Evolutionary conservation across 768 basidiomycete genomes (phyloP).

Genomic region (Rhodotorula diobovata): DNA sequence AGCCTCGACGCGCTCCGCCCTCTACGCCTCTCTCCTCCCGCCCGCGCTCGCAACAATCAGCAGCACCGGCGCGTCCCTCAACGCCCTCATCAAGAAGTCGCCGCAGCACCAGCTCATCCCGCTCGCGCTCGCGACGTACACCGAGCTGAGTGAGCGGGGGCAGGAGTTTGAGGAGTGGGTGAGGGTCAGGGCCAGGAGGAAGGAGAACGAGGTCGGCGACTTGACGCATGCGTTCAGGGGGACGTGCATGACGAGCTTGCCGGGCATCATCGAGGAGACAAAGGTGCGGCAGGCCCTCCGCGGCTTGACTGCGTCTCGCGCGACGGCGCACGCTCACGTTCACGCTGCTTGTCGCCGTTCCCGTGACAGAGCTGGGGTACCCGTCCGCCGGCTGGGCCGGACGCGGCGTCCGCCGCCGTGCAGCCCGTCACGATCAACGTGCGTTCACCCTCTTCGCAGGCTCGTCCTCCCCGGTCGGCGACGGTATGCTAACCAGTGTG

Average conservation of each 20-base stretch:
- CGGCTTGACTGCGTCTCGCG: too few species aligned
- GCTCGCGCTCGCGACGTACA: slow-evolving; percentile 40
- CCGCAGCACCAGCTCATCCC: slow-evolving; percentile 31
- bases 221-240: slow-evolving; percentile 40
- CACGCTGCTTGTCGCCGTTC: too few species aligned
- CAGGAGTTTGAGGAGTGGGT: slow-evolving; percentile 41
- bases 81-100: slow-evolving; percentile 37
- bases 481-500: neutral
- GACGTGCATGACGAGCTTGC: slow-evolving; percentile 40
- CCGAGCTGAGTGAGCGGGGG: slow-evolving; percentile 29
- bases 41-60: slow-evolving; percentile 32
- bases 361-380: slow-evolving; percentile 23
- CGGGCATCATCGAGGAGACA: slow-evolving; percentile 42
- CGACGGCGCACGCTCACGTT: neutral
- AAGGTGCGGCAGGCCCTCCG: slow-evolving; percentile 17
- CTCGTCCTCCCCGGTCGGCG: neutral
- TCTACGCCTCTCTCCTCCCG: slow-evolving; percentile 37
- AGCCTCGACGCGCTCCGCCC: neutral
- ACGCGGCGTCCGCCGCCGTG: slow-evolving; percentile 22
- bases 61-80: slow-evolving; percentile 32
- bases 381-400: slow-evolving; percentile 22
- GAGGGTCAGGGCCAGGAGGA: slow-evolving; percentile 29
- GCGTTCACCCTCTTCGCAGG: neutral
- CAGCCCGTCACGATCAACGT: slow-evolving; percentile 32
- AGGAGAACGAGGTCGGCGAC: slow-evolving; percentile 43